phyloP scores from a whole-genome alignment of 768 basidiomycete genomes.

The Cystofilobasidium capitatum region DNA sequence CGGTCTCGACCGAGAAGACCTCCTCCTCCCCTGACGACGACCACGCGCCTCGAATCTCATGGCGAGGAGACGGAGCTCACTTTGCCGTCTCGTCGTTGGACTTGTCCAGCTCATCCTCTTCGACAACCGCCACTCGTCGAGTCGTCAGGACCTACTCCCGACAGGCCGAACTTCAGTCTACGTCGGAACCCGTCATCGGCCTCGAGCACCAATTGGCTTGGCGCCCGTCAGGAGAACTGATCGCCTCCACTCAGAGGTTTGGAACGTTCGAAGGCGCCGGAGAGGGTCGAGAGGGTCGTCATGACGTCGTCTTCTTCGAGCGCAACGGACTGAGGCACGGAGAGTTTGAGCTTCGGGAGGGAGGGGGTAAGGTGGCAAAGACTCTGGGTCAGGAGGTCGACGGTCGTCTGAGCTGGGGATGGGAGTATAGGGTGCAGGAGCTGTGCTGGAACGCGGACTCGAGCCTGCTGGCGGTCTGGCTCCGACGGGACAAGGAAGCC shows the following conservation, averaged over 20 bases:
- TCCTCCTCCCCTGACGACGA: slow-evolving; percentile 58
- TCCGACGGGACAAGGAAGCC: slow-evolving; percentile 44
- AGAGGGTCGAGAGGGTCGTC: slow-evolving; percentile 54
- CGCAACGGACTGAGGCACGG: slow-evolving; percentile 87
- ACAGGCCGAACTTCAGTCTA: slow-evolving; percentile 64
- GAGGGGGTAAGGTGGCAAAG: slow-evolving; percentile 33
- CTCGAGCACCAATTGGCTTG: slow-evolving; percentile 71
- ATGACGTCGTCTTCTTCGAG: slow-evolving; percentile 91
- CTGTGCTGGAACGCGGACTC: slow-evolving; percentile 83
- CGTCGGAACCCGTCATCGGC: slow-evolving; percentile 71
- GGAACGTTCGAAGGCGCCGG: slow-evolving; percentile 55
- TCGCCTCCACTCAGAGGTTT: slow-evolving; percentile 70
- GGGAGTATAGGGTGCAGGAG: slow-evolving; percentile 66
- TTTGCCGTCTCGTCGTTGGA: slow-evolving; percentile 76
- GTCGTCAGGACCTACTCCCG: slow-evolving; percentile 69
- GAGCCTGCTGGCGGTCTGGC: slow-evolving; percentile 72
- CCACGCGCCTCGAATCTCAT: slow-evolving; percentile 60
- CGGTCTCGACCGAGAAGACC: slow-evolving; percentile 39
- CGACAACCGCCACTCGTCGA: slow-evolving; percentile 39
- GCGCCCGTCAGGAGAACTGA: slow-evolving; percentile 80
- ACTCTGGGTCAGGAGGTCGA: slow-evolving; percentile 25
- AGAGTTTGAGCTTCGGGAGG: slow-evolving; percentile 60
- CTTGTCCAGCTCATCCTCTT: slow-evolving; percentile 27
- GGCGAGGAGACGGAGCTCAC: slow-evolving; percentile 86
- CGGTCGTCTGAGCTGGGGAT: slow-evolving; percentile 32